Conservation (phyloP, 1,139 yeast species). For the Scheffersomyces quercinus region DNA sequence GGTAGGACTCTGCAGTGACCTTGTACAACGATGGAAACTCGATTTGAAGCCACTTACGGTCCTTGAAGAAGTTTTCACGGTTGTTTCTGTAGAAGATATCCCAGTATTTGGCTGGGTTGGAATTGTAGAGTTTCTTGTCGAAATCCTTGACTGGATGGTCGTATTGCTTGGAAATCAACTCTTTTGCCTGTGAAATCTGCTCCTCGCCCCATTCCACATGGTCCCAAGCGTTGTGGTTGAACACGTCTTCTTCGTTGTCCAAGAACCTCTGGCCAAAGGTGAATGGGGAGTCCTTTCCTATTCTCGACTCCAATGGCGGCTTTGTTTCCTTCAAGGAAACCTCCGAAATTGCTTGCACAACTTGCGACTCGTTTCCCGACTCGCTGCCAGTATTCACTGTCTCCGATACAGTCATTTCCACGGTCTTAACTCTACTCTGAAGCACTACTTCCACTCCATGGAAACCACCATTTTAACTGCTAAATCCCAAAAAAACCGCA, state of each 20-base stretch:
- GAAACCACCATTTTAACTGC: too few species aligned
- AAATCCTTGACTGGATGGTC: slow-evolving; percentile 83
- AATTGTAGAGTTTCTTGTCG: slow-evolving; percentile 75
- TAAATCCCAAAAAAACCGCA: too few species aligned
- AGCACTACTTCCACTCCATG: too few species aligned
- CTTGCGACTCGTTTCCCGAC: not conserved
- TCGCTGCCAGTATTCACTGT: not conserved
- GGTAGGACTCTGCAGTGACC: slow-evolving; percentile 64
- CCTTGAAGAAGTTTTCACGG: slow-evolving; percentile 91
- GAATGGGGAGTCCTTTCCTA: slow-evolving; percentile 88
- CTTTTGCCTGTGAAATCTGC: slow-evolving; percentile 74
- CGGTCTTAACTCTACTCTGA: too few species aligned
- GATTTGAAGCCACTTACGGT: slow-evolving; percentile 91
- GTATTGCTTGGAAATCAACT: slow-evolving; percentile 70
- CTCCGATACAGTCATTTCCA: not conserved
- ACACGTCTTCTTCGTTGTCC: slow-evolving; percentile 74
- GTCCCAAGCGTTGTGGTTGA: slow-evolving; percentile 96
- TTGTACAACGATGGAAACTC: slow-evolving; percentile 88
- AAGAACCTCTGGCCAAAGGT: slow-evolving; percentile 86
- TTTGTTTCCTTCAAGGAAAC: slow-evolving; percentile 13
- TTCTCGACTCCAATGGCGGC: slow-evolving; percentile 51
- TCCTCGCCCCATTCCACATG: slow-evolving; percentile 98
- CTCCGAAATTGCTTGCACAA: not conserved
- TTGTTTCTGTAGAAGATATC: slow-evolving; percentile 90
- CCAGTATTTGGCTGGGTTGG: slow-evolving; percentile 94